Base-by-base conservation (phyloP, 2,329 filamentous ascomycete species). In the Tolypocladium cylindrosporum region DNA sequence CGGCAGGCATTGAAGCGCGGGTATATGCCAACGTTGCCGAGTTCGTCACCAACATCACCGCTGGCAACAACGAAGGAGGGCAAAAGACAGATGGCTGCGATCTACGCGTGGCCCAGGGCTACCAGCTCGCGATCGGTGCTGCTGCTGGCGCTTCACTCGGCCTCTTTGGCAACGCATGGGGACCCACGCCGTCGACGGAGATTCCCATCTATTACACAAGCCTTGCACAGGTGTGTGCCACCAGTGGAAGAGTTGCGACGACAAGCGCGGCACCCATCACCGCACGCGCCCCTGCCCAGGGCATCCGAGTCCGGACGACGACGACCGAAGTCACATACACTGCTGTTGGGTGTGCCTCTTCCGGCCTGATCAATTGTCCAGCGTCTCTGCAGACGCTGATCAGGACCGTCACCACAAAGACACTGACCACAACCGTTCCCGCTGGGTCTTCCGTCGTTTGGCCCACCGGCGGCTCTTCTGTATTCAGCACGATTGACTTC, bases 151-250 rank as follows among this genome's bases (percentile, higher is more conserved):
- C 80, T 0, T 79, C 77, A 0, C 62, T 84, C 0, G 73, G 68
- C 2, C 55, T 83, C 5, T 68, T 67, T 1, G 61, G 63, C 0
- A 63, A 75, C 16, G 77, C 74, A 0, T 85, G 79, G 78, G 82
- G 81, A 0, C 79, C 79, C 0, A 66, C 72, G 0, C 75, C 78
- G 0, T 65, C 69, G 24, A 79, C 76, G 0, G 73, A 75, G 13
- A 72, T 77, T 3, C 77, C 81, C 0, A 71, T 85, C 45, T 84
- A 74, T 62, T 81, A 77, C 62, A 84, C 81, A 0, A 79, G 77
- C 0, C 62, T 84, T 0, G 71, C 11, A 14, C 21, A 27, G 11
- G 21, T 8, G 21, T 45, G 43, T 45, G 43, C 21, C 10, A 45
- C 21, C 21, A 24, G 43, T 14, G 43, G 43, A 27, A 45, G 4